Evolutionary conservation across 768 basidiomycete species (phyloP), one percentile per base, ranked within the genome.

Genomic region (Collybiopsis confluens): DNA sequence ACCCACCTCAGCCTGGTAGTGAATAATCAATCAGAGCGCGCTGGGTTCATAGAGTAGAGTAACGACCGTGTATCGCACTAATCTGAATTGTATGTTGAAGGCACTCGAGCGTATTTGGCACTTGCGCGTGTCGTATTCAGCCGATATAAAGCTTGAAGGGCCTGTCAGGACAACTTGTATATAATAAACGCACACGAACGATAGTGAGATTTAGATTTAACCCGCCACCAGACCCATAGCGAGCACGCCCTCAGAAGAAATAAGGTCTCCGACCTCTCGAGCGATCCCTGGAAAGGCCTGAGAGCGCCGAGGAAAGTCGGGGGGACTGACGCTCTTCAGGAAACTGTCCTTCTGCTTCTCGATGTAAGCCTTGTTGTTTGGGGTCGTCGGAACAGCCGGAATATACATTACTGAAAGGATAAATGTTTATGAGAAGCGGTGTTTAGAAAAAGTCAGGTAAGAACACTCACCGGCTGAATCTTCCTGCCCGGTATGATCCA

Each of bases 331-430:
- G 11, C 80, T 80, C 11, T 59, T 54, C 23, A 78, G 62, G 67
- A 83, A 85, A 26, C 70, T 62, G 36, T 76, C 69, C 18, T 70
- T 73, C 62, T 85, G 85, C 58, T 67, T 68, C 45, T 63, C 60
- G 38, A 85, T 60, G 58, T 85, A 85, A 9, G 63, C 68, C 24
- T 63, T 66, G 61, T 82, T 82, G 58, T 64, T 62, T 4, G 72
- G 68, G 5, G 78, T 81, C 56, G 70, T 65, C 0, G 79, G 81
- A 15, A 76, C 74, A 8, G 82, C 77, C 1, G 77, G 74, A 52
- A 84, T 84, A 56, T 83, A 83, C 72, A 84, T 79, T 43, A 83
- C 78, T 67, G 59, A 41, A 58, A 45, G 36, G 18, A 42, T 21
- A 40, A 18, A 52, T 11, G n/a, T 10, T 7, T 16, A 45, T 24